Evolutionary conservation across 2,329 filamentous ascomycete genomes (phyloP).

Genomic region (Pseudovirgaria hyperparasitica): DNA sequence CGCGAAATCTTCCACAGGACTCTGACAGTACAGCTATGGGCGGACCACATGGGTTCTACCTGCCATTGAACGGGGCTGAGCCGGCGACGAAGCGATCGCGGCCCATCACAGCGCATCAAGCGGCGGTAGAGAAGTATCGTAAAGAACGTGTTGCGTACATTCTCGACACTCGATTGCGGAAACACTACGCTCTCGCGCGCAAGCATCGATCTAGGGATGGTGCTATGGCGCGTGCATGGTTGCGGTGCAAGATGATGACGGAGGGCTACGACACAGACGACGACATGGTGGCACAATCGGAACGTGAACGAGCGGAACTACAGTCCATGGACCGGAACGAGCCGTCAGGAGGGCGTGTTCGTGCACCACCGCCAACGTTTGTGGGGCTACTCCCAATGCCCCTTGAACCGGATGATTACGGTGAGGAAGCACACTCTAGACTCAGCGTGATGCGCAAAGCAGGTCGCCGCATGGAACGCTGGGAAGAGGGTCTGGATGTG

Average conservation of each 20-base stretch:
- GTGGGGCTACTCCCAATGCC: slow-evolving; percentile 47
- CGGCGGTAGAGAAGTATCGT: slow-evolving; percentile 67
- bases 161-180: slow-evolving; percentile 59
- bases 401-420: slow-evolving; percentile 57
- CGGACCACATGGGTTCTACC: slow-evolving; percentile 38
- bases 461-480: slow-evolving; percentile 54
- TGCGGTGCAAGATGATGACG: slow-evolving; percentile 40
- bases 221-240: slow-evolving; percentile 52
- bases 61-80: slow-evolving; percentile 38
- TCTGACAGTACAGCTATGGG: slow-evolving; percentile 29
- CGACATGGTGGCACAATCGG: slow-evolving; percentile 13
- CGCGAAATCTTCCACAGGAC: slow-evolving; percentile 16
- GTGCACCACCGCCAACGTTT: slow-evolving; percentile 21
- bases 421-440: slow-evolving; percentile 58
- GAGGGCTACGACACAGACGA: slow-evolving; percentile 36
- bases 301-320: slow-evolving; percentile 27
- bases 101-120: slow-evolving; percentile 68
- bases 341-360: slow-evolving; percentile 4
- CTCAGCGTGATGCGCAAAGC: slow-evolving; percentile 53
- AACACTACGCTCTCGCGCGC: slow-evolving; percentile 50
- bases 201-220: slow-evolving; percentile 52
- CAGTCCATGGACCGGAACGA: slow-evolving; percentile 13
- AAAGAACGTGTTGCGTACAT: slow-evolving; percentile 72
- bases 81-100: slow-evolving; percentile 44
- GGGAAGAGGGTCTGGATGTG: slow-evolving; percentile 38